phyloP scores from a whole-genome alignment of 352 stramenopile species.

The Phytophthora europaea region DNA sequence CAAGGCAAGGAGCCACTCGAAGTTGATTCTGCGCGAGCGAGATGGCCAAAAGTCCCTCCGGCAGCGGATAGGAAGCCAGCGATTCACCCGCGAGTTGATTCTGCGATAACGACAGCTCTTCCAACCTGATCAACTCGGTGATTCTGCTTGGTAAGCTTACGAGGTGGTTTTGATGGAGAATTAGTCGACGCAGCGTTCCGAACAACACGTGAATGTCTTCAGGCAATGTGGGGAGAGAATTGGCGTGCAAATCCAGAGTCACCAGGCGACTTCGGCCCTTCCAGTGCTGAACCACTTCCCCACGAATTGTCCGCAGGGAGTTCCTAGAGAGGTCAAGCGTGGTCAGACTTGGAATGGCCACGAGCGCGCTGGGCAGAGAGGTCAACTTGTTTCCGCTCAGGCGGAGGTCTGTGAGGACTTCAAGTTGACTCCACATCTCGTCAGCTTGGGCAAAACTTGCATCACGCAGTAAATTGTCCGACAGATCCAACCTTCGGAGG shows the following conservation, averaged over 20 bases:
- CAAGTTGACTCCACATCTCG: slow-evolving; percentile 29
- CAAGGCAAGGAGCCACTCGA: slow-evolving; percentile 29
- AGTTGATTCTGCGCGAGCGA: slow-evolving; percentile 58
- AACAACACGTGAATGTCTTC: slow-evolving; percentile 47
- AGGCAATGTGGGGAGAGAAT: slow-evolving; percentile 47
- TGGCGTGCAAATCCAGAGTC: slow-evolving; percentile 52
- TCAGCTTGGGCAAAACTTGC: slow-evolving; percentile 34
- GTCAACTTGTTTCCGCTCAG: slow-evolving; percentile 36
- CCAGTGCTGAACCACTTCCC: slow-evolving; percentile 39
- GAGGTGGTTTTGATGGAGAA: slow-evolving; percentile 61
- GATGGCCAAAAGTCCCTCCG: slow-evolving; percentile 25
- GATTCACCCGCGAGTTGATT: slow-evolving; percentile 33
- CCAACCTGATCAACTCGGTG: slow-evolving; percentile 36
- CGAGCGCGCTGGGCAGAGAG: slow-evolving; percentile 18
- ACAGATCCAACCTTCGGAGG: slow-evolving; percentile 46
- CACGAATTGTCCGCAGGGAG: slow-evolving; percentile 25
- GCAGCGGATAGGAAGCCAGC: slow-evolving; percentile 31
- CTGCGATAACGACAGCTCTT: slow-evolving; percentile 36
- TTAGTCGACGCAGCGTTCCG: slow-evolving; percentile 39
- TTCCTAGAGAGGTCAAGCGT: slow-evolving; percentile 37
- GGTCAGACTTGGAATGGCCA: slow-evolving; percentile 27
- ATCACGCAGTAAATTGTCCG: slow-evolving; percentile 50
- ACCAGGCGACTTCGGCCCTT: slow-evolving; percentile 26
- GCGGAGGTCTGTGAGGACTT: slow-evolving; percentile 19
- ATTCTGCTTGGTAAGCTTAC: slow-evolving; percentile 44